A percentile compares a stretch with the other conserved stretches of the same genome.
Conservation (phyloP, 2,329 filamentous ascomycete species). For the Leptographium wingfieldii region DNA sequence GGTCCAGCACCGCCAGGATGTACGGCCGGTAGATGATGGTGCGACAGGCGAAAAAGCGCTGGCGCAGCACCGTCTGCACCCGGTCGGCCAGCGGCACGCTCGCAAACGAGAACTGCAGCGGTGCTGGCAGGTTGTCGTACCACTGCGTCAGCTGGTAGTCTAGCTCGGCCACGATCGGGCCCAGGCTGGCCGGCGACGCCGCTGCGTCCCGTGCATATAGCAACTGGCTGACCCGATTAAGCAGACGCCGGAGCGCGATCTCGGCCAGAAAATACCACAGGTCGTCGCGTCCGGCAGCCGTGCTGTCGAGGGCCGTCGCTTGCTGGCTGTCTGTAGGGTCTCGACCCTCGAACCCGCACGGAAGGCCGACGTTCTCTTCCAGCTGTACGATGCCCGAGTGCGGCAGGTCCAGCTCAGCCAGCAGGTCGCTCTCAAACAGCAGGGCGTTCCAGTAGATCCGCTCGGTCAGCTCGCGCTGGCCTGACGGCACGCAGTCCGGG, state of each 20-base stretch:
- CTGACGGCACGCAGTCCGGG: conserved; percentile 55
- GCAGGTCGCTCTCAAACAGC: conserved; percentile 67
- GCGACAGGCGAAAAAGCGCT: conserved; percentile 74
- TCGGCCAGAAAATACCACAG: conserved; percentile 80
- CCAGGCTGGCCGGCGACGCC: conserved; percentile 56
- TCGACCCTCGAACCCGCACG: conserved; percentile 50
- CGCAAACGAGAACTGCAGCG: conserved; percentile 66
- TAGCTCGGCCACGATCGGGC: conserved; percentile 66
- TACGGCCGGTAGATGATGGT: conserved; percentile 81
- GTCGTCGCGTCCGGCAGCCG: conserved; percentile 53
- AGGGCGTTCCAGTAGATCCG: conserved; percentile 77
- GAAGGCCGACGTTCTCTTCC: conserved; percentile 67
- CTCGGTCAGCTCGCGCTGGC: conserved; percentile 61
- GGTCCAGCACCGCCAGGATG: conserved; percentile 66
- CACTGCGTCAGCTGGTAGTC: conserved; percentile 75
- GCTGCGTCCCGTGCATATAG: conserved; percentile 61
- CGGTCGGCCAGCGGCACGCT: conserved; percentile 51
- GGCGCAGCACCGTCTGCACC: conserved; percentile 64
- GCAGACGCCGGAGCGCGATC: conserved; percentile 62
- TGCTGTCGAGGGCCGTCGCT: no score
- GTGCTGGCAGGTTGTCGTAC: conserved; percentile 65
- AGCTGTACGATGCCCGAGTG: conserved; percentile 75
- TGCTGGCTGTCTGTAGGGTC: no score
- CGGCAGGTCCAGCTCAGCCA: conserved; percentile 68
- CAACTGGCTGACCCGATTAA: conserved; percentile 68